These are phyloP conservation scores for Aureobasidium sp. DNA, from an alignment of 2,329 filamentous ascomycete species.

Conservation along the genomic window DNA sequence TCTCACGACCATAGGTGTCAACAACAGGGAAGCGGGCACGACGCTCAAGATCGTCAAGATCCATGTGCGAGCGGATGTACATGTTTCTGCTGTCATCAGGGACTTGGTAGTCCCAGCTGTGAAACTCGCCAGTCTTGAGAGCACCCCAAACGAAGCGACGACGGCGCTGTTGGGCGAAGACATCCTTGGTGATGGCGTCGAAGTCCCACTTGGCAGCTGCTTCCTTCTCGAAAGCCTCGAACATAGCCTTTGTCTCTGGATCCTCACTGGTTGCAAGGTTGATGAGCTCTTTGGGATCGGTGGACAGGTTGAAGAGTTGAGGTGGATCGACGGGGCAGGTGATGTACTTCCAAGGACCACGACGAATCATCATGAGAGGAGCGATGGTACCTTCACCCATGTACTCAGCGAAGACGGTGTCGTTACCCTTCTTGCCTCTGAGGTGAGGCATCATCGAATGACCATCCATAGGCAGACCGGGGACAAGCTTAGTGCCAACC, in stretches of 20 bases:
- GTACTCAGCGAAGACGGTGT: constrained; percentile 92
- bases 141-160: constrained; percentile 74
- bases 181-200: constrained; percentile 64
- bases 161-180: constrained; percentile 70
- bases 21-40: constrained; percentile 62
- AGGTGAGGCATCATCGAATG: constrained; percentile 74
- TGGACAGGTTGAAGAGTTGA: constrained; percentile 72
- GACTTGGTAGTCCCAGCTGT: constrained; percentile 81
- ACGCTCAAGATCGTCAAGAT: constrained; percentile 72
- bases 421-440: constrained; percentile 58
- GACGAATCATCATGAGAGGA: constrained; percentile 89
- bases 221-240: constrained; percentile 63
- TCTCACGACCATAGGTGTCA: constrained; percentile 35
- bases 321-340: constrained; percentile 76
- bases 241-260: constrained; percentile 32
- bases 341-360: constrained; percentile 84
- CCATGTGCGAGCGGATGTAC: constrained; percentile 79
- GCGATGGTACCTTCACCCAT: constrained; percentile 87
- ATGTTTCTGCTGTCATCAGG: constrained; percentile 55
- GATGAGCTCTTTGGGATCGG: constrained; percentile 68
- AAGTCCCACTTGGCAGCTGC: constrained; percentile 74
- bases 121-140: constrained; percentile 66
- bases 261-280: constrained; percentile 53
- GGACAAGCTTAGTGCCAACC: constrained; percentile 61
- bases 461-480: constrained; percentile 77